Evolutionary conservation across 257 asterid species (phyloP).

Genomic region (Solanum virginianum): DNA sequence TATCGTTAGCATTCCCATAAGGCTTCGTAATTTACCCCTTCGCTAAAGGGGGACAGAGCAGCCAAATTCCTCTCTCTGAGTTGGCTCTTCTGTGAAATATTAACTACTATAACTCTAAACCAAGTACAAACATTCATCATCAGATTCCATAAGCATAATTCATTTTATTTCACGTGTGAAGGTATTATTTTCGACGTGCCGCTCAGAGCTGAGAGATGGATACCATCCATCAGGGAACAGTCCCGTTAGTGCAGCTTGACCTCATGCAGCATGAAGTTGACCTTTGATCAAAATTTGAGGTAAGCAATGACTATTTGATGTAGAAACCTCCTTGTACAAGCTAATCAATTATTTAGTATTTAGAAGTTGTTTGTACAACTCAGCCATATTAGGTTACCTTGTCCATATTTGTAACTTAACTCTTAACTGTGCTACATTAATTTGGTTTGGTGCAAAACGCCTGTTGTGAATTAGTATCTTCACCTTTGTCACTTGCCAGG

Average conservation of each 20-base stretch:
- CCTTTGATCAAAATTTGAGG: neutral
- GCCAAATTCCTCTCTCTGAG: neutral
- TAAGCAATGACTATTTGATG: neutral
- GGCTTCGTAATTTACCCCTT: neutral
- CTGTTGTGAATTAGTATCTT: neutral
- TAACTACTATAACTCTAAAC: neutral
- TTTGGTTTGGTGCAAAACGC: neutral
- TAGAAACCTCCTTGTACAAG: neutral
- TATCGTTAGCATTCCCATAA: neutral
- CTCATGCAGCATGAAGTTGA: neutral
- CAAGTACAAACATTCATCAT: neutral
- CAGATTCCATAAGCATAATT: neutral
- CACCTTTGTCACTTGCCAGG: neutral
- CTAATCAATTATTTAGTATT: neutral
- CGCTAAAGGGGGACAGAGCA: neutral
- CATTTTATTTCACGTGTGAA: conserved; percentile 16
- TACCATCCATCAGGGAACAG: neutral
- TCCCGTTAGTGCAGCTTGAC: neutral
- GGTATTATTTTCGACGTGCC: conserved; percentile 68
- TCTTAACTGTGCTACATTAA: neutral
- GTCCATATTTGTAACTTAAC: neutral
- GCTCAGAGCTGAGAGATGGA: conserved; percentile 7
- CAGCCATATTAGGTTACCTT: neutral
- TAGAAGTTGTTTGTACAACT: neutral
- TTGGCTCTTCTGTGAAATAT: neutral